A percentile compares a stretch with the other conserved stretches of the same genome.
Conservation (phyloP, 805 yeast genomes). For the Myxozyma vanderwaltii region DNA sequence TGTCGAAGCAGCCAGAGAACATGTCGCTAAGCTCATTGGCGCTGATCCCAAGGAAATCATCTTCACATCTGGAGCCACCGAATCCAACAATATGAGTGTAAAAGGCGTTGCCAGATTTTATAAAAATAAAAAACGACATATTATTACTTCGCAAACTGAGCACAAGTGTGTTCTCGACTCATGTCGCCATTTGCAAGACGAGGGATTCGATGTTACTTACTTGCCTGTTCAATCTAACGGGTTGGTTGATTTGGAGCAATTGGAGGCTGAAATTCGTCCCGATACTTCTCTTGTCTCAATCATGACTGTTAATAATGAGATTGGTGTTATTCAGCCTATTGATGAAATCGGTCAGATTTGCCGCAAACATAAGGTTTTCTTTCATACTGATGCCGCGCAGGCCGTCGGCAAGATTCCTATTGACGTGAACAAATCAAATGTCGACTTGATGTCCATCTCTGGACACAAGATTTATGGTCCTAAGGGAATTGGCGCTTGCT, state of each 20-base stretch:
- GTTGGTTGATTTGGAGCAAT: conserved; percentile 70
- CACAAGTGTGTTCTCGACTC: conserved; percentile 99
- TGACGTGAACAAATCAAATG: conserved; percentile 90
- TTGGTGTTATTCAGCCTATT: conserved; percentile 95
- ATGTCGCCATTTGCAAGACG: conserved; percentile 91
- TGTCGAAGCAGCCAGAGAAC: conserved; percentile 81
- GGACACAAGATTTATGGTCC: conserved; percentile 98
- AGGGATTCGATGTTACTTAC: conserved; percentile 94
- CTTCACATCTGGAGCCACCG: conserved; percentile 98
- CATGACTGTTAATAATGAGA: conserved; percentile 98
- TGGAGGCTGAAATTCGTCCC: conserved; percentile 81
- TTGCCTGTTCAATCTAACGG: conserved; percentile 83
- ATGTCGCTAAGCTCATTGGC: conserved; percentile 78
- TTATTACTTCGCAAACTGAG: conserved; percentile 95
- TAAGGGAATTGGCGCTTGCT: conserved; percentile 95
- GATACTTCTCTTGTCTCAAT: conserved; percentile 88
- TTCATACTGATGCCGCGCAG: conserved; percentile 98
- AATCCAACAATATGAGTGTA: conserved; percentile 89
- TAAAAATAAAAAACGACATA: conserved; percentile 84
- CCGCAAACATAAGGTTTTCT: conserved; percentile 82
- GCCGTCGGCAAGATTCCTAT: conserved; percentile 92
- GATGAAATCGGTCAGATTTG: conserved; percentile 91
- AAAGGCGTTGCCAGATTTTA: conserved; percentile 97
- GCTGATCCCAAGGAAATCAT: conserved; percentile 97
- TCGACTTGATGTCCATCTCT: conserved; percentile 89